phyloP scores from a whole-genome alignment of 192 early-diverging fungal genomes.

The Backusella morwellensis region DNA sequence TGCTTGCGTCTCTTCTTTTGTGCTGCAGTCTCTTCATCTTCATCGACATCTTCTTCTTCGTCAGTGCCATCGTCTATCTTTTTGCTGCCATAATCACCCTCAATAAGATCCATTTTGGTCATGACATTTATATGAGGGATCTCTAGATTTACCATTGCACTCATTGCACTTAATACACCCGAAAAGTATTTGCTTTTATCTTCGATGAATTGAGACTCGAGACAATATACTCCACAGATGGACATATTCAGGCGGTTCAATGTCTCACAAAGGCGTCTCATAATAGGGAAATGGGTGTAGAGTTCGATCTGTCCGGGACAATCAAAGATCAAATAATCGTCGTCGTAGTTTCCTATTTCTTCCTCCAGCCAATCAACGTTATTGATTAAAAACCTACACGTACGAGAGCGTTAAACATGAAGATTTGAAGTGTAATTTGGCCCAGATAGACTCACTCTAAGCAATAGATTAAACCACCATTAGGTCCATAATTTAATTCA shows the following conservation, averaged over 20 bases:
- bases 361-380: slow-evolving; percentile 98
- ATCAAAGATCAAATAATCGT: slow-evolving; percentile 97
- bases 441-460: slow-evolving; percentile 67
- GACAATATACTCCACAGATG: slow-evolving; percentile 90
- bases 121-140: slow-evolving; percentile 99
- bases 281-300: slow-evolving; percentile 97
- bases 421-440: neutral
- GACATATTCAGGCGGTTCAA: slow-evolving; percentile 73
- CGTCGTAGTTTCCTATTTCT: slow-evolving; percentile 84
- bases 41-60: slow-evolving; percentile 42
- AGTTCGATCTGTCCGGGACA: slow-evolving; percentile 98
- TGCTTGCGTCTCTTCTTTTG: slow-evolving; percentile 20
- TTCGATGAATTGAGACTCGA: slow-evolving; percentile 94
- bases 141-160: slow-evolving; percentile 94
- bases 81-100: slow-evolving; percentile 35
- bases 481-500: slow-evolving; percentile 95
- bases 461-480: slow-evolving; percentile 96
- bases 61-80: slow-evolving; percentile 34
- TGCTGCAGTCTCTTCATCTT: neutral
- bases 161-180: slow-evolving; percentile 93
- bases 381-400: slow-evolving; percentile 73
- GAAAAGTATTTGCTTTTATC: slow-evolving; percentile 97
- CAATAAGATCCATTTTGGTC: slow-evolving; percentile 94
- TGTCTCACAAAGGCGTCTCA: slow-evolving; percentile 74
- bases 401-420: neutral